Conservation (phyloP, 1,139 yeast genomes). For the Protomyces arabidopsidicola region DNA sequence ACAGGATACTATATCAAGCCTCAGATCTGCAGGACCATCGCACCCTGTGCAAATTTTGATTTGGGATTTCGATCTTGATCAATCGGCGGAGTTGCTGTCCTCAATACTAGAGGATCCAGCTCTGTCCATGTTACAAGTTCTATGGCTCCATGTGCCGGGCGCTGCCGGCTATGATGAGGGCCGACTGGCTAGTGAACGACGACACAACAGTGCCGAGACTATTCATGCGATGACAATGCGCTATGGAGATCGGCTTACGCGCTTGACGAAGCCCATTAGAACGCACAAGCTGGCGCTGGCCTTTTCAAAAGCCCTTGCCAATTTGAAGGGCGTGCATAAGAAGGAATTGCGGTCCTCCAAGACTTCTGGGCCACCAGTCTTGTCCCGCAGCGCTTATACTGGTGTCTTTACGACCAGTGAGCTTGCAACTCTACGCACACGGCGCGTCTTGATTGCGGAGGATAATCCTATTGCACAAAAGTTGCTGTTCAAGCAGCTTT, state of each 20-base stretch:
- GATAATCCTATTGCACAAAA: constrained; percentile 29
- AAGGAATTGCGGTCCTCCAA: not conserved
- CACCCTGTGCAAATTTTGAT: not conserved
- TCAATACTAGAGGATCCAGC: not conserved
- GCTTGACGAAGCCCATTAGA: not conserved
- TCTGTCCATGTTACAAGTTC: not conserved
- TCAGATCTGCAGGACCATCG: not conserved
- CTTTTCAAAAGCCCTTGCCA: constrained; percentile 5
- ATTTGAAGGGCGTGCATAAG: not conserved
- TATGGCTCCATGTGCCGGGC: not conserved
- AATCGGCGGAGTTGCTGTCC: not conserved
- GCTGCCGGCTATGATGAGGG: not conserved
- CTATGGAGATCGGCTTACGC: not conserved
- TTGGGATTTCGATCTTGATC: not conserved
- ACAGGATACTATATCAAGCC: not conserved
- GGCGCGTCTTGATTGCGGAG: constrained; percentile 15
- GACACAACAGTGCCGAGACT: not conserved
- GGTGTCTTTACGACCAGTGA: not conserved
- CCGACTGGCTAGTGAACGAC: not conserved
- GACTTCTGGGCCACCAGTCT: not conserved
- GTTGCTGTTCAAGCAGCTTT: constrained; percentile 22
- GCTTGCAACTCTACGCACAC: not conserved
- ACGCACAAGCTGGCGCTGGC: not conserved
- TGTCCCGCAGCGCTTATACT: not conserved
- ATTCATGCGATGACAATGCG: not conserved